These are phyloP conservation scores for Mycena alexandri DNA, from an alignment of 768 basidiomycete species.

Conservation along the genomic window DNA sequence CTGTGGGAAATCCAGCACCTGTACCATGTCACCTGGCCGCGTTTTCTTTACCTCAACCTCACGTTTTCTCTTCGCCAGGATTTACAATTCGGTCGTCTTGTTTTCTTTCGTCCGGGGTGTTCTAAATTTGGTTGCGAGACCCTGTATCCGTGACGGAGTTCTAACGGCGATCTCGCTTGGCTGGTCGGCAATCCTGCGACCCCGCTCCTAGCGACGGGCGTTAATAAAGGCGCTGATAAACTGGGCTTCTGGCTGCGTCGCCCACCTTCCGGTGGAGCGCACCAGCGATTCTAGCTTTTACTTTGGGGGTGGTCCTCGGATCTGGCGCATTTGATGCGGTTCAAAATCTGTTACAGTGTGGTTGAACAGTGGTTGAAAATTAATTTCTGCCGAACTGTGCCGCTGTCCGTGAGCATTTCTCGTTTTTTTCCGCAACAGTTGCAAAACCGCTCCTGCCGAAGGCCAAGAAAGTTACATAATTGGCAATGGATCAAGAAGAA, in stretches of 20 bases:
- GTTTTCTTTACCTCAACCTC: too few species aligned
- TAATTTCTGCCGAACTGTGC: neutral
- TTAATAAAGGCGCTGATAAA: neutral
- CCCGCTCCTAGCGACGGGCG: neutral
- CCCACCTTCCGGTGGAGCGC: neutral
- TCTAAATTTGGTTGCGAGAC: too few species aligned
- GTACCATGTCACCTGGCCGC: too few species aligned
- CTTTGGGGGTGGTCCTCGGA: slow-evolving; percentile 9
- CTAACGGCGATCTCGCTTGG: neutral
- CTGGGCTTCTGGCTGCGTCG: neutral
- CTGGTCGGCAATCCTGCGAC: neutral
- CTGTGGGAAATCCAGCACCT: too few species aligned
- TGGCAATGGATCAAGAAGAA: slow-evolving; percentile 2
- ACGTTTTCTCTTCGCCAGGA: too few species aligned
- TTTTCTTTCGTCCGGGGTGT: too few species aligned
- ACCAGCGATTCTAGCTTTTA: slow-evolving; percentile 2
- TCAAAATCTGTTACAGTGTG: neutral
- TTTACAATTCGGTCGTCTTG: too few species aligned
- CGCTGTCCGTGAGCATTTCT: too few species aligned
- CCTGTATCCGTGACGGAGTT: too few species aligned
- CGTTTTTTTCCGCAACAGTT: too few species aligned
- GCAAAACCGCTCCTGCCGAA: too few species aligned
- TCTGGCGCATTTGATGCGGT: too few species aligned
- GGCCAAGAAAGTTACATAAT: neutral
- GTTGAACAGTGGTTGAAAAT: neutral